A percentile compares a stretch with the other conserved stretches of the same genome.
Conservation (phyloP, 148 eudicot species). For the Vaccinium darrowii region DNA sequence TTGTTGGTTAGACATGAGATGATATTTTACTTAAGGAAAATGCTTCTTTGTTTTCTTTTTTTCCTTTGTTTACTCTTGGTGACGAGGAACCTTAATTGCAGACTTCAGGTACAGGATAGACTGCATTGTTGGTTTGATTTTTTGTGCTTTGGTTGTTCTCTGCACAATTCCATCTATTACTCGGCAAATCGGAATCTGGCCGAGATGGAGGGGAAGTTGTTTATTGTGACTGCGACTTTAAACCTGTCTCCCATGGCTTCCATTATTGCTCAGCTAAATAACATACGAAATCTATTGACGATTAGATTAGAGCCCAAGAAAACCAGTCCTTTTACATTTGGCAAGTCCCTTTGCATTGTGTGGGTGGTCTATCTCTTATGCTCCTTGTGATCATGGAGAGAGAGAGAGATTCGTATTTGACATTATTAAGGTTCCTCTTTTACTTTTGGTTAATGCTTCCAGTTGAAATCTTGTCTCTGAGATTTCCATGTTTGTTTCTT, state of each 20-base stretch:
- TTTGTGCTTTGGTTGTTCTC: neutral
- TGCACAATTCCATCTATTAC: neutral
- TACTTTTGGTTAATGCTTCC: neutral
- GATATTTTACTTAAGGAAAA: neutral
- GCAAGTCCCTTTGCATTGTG: neutral
- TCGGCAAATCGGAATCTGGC: neutral
- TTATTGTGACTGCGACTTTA: neutral
- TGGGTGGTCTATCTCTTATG: neutral
- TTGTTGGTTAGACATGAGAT: neutral
- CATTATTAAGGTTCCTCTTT: neutral
- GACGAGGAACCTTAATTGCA: neutral
- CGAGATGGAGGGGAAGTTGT: neutral
- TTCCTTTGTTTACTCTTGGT: neutral
- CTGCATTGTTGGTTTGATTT: neutral
- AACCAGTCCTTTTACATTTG: neutral
- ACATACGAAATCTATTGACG: neutral
- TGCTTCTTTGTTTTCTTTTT: neutral
- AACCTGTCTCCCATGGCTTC: neutral
- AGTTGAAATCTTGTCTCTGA: neutral
- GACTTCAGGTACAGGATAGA: neutral
- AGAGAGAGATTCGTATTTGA: neutral
- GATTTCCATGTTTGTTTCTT: neutral
- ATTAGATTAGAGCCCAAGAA: neutral
- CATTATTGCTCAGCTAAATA: neutral
- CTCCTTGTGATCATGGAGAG: neutral